Percentiles rank a stretch among this genome's conserved stretches.
Conservation (phyloP, 2,329 filamentous ascomycete genomes). For the Arthrobotrys conoides region DNA sequence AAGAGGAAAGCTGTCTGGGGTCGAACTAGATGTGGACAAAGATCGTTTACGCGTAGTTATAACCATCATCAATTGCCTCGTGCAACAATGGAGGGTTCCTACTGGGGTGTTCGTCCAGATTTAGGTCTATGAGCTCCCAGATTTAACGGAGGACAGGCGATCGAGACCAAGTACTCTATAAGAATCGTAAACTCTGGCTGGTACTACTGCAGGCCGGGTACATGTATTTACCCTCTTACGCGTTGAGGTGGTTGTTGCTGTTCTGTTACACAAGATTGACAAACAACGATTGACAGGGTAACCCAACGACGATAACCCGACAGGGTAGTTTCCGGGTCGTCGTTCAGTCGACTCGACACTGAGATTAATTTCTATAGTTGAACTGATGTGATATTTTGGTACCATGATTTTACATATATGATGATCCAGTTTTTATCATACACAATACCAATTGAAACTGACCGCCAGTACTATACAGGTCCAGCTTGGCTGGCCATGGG, state of each 20-base stretch:
- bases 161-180: background rate
- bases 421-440: no score
- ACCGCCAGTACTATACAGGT: no score
- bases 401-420: no score
- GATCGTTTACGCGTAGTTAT: background rate
- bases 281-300: constrained; percentile 15
- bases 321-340: background rate
- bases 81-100: background rate
- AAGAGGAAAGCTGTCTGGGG: background rate
- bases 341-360: no score
- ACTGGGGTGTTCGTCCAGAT: background rate
- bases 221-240: background rate
- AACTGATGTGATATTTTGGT: no score
- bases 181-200: background rate
- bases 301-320: background rate
- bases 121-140: background rate
- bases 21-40: background rate
- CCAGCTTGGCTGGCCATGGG: background rate
- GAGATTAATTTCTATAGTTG: no score
- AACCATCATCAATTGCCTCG: background rate
- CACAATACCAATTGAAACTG: no score
- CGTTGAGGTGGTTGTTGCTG: constrained; percentile 2
- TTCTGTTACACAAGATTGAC: constrained; percentile 15
- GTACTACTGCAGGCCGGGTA: background rate
- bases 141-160: background rate